Evolutionary conservation across 805 yeast species (phyloP).

Genomic region (Scheffersomyces lignosus): DNA sequence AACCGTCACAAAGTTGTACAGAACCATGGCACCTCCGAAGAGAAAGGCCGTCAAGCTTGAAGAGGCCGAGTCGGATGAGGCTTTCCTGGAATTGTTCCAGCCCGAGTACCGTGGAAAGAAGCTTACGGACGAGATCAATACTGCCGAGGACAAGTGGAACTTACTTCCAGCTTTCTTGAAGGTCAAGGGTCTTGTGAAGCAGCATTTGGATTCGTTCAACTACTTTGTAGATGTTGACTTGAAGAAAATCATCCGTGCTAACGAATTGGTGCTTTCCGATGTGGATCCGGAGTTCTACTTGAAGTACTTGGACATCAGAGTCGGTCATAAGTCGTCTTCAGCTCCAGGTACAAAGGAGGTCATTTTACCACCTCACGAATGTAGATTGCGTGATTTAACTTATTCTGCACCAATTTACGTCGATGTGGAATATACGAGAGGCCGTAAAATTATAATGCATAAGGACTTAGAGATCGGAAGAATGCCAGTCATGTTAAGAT

Average conservation of each 20-base stretch:
- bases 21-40: conserved; percentile 12
- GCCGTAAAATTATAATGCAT: conserved; percentile 86
- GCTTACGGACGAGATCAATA: conserved; percentile 81
- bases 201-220: conserved; percentile 97
- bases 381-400: conserved; percentile 90
- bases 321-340: conserved; percentile 74
- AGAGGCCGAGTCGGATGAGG: conserved; percentile 46
- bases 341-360: conserved; percentile 54
- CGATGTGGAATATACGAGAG: conserved; percentile 96
- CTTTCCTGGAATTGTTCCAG: conserved; percentile 73
- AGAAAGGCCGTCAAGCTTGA: conserved; percentile 10
- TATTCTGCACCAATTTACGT: conserved; percentile 95
- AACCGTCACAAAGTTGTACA: no score
- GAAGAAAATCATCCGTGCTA: conserved; percentile 89
- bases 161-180: conserved; percentile 91
- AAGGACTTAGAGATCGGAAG: conserved; percentile 92
- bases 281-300: conserved; percentile 97
- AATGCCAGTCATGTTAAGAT: conserved; percentile 98
- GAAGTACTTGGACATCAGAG: conserved; percentile 89
- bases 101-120: conserved; percentile 85
- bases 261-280: conserved; percentile 84
- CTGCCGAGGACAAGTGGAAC: conserved; percentile 97
- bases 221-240: conserved; percentile 92
- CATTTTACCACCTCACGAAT: conserved; percentile 86
- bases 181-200: conserved; percentile 95